These are phyloP conservation scores for Trifolium subterraneum DNA, from an alignment of 306 rosid species.

Conservation along the genomic window DNA sequence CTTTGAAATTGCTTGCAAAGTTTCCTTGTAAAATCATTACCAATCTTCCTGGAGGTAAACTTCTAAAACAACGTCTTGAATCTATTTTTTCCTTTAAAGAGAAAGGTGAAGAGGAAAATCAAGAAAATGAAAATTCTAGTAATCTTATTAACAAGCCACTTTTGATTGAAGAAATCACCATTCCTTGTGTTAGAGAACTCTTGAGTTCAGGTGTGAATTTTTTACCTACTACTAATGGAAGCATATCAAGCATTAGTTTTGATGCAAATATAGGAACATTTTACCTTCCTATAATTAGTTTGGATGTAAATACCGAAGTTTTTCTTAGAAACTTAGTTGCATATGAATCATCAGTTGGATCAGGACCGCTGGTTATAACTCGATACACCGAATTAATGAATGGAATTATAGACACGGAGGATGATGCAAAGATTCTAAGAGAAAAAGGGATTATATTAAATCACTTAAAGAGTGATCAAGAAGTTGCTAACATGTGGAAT, in stretches of 20 bases:
- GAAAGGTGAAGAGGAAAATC: neutral
- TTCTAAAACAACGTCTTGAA: neutral
- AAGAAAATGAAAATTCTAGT: neutral
- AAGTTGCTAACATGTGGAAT: constrained; percentile 66
- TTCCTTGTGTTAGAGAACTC: neutral
- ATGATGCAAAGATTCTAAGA: constrained; percentile 63
- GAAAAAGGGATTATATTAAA: constrained; percentile 61
- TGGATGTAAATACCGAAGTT: constrained; percentile 63
- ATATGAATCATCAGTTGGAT: constrained; percentile 66
- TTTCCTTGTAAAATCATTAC: neutral
- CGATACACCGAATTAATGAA: constrained; percentile 77
- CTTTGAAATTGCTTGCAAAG: neutral
- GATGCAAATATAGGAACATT: constrained; percentile 50
- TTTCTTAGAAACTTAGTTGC: constrained; percentile 71
- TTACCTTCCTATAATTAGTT: constrained; percentile 60
- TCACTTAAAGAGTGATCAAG: constrained; percentile 71
- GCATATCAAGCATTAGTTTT: constrained; percentile 55
- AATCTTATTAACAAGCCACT: neutral
- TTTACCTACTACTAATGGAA: constrained; percentile 43
- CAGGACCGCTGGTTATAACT: constrained; percentile 65
- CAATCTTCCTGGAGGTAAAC: neutral
- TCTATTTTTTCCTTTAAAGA: neutral
- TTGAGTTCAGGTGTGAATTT: constrained; percentile 52
- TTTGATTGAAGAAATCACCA: neutral
- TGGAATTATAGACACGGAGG: constrained; percentile 73